Evolutionary conservation across 805 yeast species (phyloP).

Genomic region (Cyberlindnera mississippiensis): DNA sequence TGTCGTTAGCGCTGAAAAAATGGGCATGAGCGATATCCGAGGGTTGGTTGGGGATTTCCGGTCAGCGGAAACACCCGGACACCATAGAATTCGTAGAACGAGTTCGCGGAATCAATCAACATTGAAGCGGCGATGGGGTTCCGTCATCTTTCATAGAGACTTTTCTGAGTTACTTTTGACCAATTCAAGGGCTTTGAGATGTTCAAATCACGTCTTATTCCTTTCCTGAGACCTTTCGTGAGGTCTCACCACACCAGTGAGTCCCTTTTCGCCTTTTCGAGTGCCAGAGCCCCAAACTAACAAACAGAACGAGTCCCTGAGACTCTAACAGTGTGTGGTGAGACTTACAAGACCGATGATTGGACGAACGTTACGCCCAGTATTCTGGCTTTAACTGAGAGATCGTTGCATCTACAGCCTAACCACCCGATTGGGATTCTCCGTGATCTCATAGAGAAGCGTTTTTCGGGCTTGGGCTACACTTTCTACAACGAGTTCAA

Average conservation of each 20-base stretch:
- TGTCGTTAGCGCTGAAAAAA: neutral
- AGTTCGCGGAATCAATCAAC: no score
- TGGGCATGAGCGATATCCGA: no score
- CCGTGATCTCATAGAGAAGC: conserved; percentile 64
- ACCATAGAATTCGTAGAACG: no score
- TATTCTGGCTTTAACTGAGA: conserved; percentile 61
- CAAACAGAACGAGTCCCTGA: conserved; percentile 25
- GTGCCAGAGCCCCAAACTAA: no score
- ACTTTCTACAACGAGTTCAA: conserved; percentile 75
- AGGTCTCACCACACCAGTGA: conserved; percentile 13
- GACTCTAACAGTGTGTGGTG: conserved; percentile 41
- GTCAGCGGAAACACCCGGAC: no score
- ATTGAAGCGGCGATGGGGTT: no score
- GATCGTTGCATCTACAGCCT: conserved; percentile 68
- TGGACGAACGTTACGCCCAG: conserved; percentile 85
- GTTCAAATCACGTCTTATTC: conserved; percentile 1
- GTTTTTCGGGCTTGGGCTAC: conserved; percentile 63
- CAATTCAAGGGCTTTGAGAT: neutral
- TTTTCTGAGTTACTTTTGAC: no score
- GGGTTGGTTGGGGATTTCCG: no score
- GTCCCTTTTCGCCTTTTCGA: conserved; percentile 5
- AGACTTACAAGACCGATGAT: conserved; percentile 56
- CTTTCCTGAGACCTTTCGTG: conserved; percentile 1
- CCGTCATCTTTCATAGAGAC: no score
- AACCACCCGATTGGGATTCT: conserved; percentile 90